Conservation (phyloP, 2,329 filamentous ascomycete genomes). For the Coleophoma crateriformis region DNA sequence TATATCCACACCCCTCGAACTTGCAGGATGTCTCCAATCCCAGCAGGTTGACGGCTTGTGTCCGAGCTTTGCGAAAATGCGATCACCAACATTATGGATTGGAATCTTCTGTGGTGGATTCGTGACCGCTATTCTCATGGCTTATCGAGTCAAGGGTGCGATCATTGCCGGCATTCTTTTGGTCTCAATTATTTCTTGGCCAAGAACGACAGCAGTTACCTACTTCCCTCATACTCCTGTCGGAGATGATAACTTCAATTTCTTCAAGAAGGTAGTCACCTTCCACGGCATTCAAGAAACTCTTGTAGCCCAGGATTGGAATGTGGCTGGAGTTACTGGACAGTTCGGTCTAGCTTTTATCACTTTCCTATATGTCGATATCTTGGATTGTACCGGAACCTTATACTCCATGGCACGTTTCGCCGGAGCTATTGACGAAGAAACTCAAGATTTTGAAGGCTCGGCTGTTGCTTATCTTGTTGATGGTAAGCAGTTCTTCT, state of each 20-base stretch:
- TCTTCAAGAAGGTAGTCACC: conserved; percentile 80
- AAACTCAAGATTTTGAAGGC: conserved; percentile 80
- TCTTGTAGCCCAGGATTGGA: conserved; percentile 67
- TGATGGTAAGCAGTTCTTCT: conserved; percentile 47
- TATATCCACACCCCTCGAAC: conserved; percentile 59
- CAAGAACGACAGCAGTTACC: conserved; percentile 66
- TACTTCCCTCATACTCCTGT: conserved; percentile 70
- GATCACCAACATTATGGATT: conserved; percentile 76
- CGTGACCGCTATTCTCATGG: conserved; percentile 70
- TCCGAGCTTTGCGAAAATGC: conserved; percentile 63
- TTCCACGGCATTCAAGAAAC: conserved; percentile 70
- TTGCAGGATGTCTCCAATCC: conserved; percentile 48
- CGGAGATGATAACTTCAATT: conserved; percentile 68
- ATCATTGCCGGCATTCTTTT: conserved; percentile 77
- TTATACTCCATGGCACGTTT: conserved; percentile 85
- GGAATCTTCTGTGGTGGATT: conserved; percentile 82
- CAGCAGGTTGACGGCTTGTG: conserved; percentile 46
- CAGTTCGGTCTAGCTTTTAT: conserved; percentile 80
- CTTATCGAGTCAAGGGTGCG: conserved; percentile 79
- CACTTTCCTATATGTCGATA: conserved; percentile 85
- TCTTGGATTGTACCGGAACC: conserved; percentile 78
- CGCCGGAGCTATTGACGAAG: conserved; percentile 69
- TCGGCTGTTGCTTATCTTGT: conserved; percentile 77
- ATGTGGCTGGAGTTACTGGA: conserved; percentile 52
- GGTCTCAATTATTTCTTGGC: conserved; percentile 84